phyloP scores from a whole-genome alignment of 257 asterid genomes.

The Verbascum thapsus region DNA sequence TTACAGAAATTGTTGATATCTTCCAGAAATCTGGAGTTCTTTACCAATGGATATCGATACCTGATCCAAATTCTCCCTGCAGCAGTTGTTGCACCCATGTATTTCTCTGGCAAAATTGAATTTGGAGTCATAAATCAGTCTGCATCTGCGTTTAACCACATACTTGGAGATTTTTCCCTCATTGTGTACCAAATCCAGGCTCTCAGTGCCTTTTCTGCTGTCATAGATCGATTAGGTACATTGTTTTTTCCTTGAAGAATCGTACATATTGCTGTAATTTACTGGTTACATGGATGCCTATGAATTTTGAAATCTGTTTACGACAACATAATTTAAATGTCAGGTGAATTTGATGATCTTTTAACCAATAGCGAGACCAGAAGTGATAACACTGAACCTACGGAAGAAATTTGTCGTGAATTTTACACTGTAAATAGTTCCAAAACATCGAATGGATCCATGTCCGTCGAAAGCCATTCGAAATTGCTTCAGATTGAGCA shows the following conservation, averaged over 20 bases:
- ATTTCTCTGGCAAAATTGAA: slow-evolving; percentile 91
- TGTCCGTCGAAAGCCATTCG: slow-evolving; percentile 34
- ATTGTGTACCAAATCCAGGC: slow-evolving; percentile 88
- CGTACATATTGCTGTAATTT: slow-evolving; percentile 13
- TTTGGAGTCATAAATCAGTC: slow-evolving; percentile 96
- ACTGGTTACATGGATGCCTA: slow-evolving; percentile 18
- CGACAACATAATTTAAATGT: slow-evolving; percentile 23
- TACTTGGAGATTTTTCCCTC: slow-evolving; percentile 90
- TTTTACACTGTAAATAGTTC: slow-evolving; percentile 35
- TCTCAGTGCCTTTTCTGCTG: slow-evolving; percentile 93
- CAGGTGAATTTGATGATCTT: slow-evolving; percentile 95
- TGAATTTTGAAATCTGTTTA: neutral
- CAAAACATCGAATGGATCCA: slow-evolving; percentile 54
- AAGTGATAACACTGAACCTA: slow-evolving; percentile 36
- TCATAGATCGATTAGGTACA: slow-evolving; percentile 82
- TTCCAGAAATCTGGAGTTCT: slow-evolving; percentile 93
- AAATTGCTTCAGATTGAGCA: slow-evolving; percentile 57
- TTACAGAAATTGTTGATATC: slow-evolving; percentile 82
- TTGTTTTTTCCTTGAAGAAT: slow-evolving; percentile 25
- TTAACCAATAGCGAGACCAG: slow-evolving; percentile 46
- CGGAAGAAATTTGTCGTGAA: slow-evolving; percentile 55
- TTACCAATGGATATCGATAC: slow-evolving; percentile 88
- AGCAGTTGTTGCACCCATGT: slow-evolving; percentile 97
- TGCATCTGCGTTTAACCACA: slow-evolving; percentile 84
- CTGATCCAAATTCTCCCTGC: slow-evolving; percentile 96